Conservation (phyloP, 75 land plant species). For the Sequoiadendron giganteum region DNA sequence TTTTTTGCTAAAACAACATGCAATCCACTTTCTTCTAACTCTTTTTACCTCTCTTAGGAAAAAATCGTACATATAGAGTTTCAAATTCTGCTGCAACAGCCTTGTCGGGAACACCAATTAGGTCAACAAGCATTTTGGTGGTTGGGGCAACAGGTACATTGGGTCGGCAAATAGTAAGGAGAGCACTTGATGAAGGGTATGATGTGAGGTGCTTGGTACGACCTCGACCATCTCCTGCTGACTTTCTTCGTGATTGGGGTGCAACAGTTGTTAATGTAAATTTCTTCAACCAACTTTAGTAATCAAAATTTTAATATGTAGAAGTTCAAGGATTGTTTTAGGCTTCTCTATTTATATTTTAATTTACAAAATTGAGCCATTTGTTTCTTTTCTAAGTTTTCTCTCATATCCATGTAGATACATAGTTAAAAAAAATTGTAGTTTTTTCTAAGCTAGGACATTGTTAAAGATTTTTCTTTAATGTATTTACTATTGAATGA, state of each 20-base stretch:
- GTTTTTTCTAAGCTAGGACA: not conserved
- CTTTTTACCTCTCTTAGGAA: not conserved
- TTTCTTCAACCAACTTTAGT: not conserved
- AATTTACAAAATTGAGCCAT: not conserved
- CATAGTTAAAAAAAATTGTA: too few species aligned
- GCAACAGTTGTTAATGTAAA: slow-evolving; percentile 95
- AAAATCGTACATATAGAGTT: not conserved
- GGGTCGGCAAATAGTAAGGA: slow-evolving; percentile 93
- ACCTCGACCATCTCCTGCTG: slow-evolving; percentile 98
- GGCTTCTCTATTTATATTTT: not conserved
- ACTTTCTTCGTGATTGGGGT: slow-evolving; percentile 99
- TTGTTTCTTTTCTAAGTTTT: not conserved
- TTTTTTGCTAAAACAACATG: not conserved
- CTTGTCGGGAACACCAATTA: slow-evolving; percentile 81
- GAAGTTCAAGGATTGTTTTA: not conserved
- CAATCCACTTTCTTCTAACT: not conserved
- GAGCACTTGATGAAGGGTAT: slow-evolving; percentile 97
- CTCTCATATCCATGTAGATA: not conserved
- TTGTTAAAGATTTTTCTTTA: not conserved
- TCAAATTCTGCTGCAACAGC: not conserved
- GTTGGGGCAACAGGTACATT: slow-evolving; percentile 98
- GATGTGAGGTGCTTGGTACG: slow-evolving; percentile 97
- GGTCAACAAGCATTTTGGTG: slow-evolving; percentile 88
- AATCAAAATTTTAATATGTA: not conserved
- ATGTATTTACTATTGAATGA: not conserved